Conservation (phyloP, 768 basidiomycete genomes). For the Rhodotorula paludigena region DNA sequence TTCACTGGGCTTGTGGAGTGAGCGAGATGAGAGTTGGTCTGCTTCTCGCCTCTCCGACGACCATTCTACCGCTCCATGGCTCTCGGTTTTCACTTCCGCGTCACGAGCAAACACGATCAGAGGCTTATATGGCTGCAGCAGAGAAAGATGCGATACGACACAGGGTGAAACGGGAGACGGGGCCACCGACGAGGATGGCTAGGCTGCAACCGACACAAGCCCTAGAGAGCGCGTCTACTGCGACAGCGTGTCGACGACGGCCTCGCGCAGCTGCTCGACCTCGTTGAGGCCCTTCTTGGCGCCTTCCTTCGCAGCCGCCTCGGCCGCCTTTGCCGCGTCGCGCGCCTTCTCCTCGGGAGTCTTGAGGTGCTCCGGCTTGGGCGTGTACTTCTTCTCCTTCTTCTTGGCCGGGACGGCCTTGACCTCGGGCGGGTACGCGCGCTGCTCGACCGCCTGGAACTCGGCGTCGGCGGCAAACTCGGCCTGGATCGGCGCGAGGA, state of each 20-base stretch:
- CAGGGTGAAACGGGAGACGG: not conserved
- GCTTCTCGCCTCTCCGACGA: no score
- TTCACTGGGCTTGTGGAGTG: no score
- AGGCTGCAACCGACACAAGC: no score
- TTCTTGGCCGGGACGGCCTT: slow-evolving; percentile 51
- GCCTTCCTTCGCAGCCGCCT: slow-evolving; percentile 8
- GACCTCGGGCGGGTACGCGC: slow-evolving; percentile 67
- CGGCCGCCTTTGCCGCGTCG: slow-evolving; percentile 18
- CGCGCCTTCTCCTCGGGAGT: slow-evolving; percentile 34
- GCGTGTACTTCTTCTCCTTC: slow-evolving; percentile 52
- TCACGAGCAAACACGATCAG: no score
- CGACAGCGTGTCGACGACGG: slow-evolving; percentile 18
- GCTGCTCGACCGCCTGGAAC: slow-evolving; percentile 68
- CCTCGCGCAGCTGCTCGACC: slow-evolving; percentile 18
- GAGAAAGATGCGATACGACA: not conserved
- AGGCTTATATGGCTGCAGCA: not conserved
- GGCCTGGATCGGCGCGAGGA: slow-evolving; percentile 75
- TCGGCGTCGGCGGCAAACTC: slow-evolving; percentile 71
- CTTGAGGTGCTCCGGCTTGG: slow-evolving; percentile 39
- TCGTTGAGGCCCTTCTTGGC: slow-evolving; percentile 10
- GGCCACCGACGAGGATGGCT: no score
- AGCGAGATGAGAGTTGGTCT: no score
- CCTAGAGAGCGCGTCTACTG: not conserved
- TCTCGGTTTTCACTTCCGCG: no score
- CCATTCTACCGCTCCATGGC: no score